These are phyloP conservation scores for Silene conica DNA, from an alignment of 148 eudicot species.

Conservation along the genomic window DNA sequence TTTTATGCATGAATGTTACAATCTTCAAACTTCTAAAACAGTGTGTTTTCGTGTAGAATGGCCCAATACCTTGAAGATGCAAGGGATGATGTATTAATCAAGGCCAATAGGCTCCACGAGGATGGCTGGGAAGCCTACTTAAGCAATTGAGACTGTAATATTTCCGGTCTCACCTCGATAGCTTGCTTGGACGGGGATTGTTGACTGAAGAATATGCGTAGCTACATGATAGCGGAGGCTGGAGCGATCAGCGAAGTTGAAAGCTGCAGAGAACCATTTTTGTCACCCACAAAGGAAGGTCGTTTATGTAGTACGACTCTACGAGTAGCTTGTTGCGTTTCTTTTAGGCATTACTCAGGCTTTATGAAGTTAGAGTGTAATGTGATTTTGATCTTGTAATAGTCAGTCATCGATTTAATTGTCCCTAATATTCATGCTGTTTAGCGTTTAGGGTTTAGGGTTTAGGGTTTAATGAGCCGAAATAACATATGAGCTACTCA, in stretches of 20 bases:
- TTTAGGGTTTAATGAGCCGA: no score
- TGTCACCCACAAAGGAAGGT: neutral
- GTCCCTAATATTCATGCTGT: no score
- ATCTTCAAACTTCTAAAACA: neutral
- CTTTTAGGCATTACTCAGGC: no score
- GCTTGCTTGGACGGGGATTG: neutral
- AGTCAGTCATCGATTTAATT: neutral
- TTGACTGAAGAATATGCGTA: no score
- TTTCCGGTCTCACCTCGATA: neutral
- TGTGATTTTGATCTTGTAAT: neutral
- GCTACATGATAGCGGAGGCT: neutral
- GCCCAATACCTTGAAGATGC: conserved; percentile 65
- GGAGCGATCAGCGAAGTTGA: neutral
- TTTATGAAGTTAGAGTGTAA: neutral
- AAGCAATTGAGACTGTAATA: conserved; percentile 29
- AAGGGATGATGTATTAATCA: conserved; percentile 52
- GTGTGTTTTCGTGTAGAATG: conserved; percentile 44
- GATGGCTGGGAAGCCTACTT: conserved; percentile 72
- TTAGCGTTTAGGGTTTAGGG: no score
- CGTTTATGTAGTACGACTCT: neutral
- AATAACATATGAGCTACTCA: no score
- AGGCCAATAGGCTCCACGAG: conserved; percentile 58
- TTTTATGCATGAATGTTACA: neutral
- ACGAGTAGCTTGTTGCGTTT: no score
- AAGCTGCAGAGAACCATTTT: neutral